Evolutionary conservation across 208 protist genomes (phyloP), one percentile per base, ranked within the genome.

Genomic region (Polymyxa betae): DNA sequence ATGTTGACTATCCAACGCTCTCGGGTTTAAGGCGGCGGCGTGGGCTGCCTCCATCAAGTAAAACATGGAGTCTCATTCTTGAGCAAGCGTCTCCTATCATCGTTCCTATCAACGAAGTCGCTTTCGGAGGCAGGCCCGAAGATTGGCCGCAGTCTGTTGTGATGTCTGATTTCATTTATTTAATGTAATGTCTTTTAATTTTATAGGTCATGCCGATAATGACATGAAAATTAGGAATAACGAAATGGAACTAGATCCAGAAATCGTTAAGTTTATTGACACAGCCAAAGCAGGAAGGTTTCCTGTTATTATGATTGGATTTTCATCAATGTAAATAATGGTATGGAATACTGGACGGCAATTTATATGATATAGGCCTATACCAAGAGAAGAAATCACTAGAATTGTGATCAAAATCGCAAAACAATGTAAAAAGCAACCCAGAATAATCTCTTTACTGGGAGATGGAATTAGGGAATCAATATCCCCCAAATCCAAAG

Each of bases 81-180:
- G 88, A 77, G 29, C 88, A 78, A 20, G 16, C n/a, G 32, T 38
- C 66, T 0, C 88, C 88, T 29, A 68, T 90, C 20, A 35, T 90
- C 10, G 66, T 90, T 40, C 88, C 88, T 20, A 90, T 90, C 52
- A 54, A 52, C 38, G 52, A 54, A 0, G 29, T 35, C 5, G 66
- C 88, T 29, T 90, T 90, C 35, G 41, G 32, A 35, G 72, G 72
- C 35, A 0, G 45, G 29, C 88, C 88, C 5, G 0, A 32, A 0
- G 88, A 90, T 68, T 90, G 88, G 88, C 10, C 10, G 0, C 5
- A 0, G 49, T 68, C n/a, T 0, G 41, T 78, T 29, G 88, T 43
- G 52, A 0, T 35, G 16, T 77, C 88, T 66, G 88, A 90, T 41
- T 90, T 90, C 88, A 90, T 90, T n/a, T 90, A 78, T 35, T 52